Evolutionary conservation across 2,329 filamentous ascomycete genomes (phyloP).

Genomic region (Pseudogymnoascus destructans): DNA sequence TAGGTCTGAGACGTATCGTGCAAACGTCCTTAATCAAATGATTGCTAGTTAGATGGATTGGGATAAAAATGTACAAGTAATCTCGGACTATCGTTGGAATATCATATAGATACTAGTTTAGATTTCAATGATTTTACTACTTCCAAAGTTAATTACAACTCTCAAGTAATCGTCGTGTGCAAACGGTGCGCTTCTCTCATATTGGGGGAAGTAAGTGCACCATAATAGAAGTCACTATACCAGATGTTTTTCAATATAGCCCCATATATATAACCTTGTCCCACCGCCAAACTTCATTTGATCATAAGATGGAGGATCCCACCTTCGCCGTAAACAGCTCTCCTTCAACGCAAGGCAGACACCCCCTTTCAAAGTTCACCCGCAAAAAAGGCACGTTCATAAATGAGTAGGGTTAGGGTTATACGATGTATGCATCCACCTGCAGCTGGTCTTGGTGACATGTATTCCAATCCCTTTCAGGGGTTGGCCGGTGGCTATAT

Average conservation of each 20-base stretch:
- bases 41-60: not conserved
- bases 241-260: no score
- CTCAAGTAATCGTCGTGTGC: not conserved
- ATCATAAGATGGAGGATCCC: no score
- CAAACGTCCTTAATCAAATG: slow-evolving; percentile 5
- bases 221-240: not conserved
- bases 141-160: not conserved
- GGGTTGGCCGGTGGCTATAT: not conserved
- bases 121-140: not conserved
- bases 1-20: slow-evolving; percentile 19
- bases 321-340: no score
- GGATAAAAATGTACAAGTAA: not conserved
- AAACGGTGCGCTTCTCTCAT: not conserved
- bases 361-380: not conserved
- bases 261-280: no score
- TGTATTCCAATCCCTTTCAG: not conserved
- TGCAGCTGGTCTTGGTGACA: not conserved
- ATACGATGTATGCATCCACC: not conserved
- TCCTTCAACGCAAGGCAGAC: not conserved
- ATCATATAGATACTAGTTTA: not conserved
- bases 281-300: no score
- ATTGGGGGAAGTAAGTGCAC: not conserved
- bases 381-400: not conserved
- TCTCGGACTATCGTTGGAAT: not conserved
- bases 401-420: not conserved